Base-by-base conservation (phyloP, 805 yeast genomes). In the Candida nitratophila region DNA sequence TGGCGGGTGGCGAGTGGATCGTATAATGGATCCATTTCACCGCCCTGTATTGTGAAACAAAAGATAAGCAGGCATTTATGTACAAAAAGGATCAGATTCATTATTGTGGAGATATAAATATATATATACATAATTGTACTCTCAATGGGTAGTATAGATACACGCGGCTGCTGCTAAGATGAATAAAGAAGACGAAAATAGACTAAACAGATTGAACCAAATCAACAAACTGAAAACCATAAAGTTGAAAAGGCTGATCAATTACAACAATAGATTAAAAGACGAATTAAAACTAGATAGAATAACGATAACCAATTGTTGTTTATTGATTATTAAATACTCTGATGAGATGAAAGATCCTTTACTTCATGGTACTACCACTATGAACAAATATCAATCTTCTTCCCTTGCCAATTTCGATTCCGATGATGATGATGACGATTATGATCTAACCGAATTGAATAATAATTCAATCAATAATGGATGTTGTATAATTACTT, bases 281-380 rank as follows among this genome's bases (percentile, higher is more conserved):
- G 71, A 71, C 26, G 73, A 77, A 37, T 56, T 84, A 33, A 56
- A 70, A 3, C 63, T 76, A 43, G 81, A 81, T 12, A 65, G 89
- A 47, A 77, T 81, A 2, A 77, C 80, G 29, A 81, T 85, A 9
- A 79, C 86, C 5, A 75, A 76, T 52, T 83, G 84, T 8, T 74
- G 81, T 8, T 62, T 73, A 32, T 54, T 62, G 60, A 63, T 74
- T 19, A 68, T 75, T 14, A 64, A 71, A 44, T 68, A 63, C 39
- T 64, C 70, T 8, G 66, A 70, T 43, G 66, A 63, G 20, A 69
- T 71, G 7, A 68, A 70, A 3, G 81, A 76, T 55, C 68, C 68
- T 38, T 58, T 76, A 37, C 7, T 11, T 19, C 9, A 9, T 34
- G 37, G 26, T 19, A 33, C 20, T 8, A 19, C n/a, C n/a, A 16